Evolutionary conservation across 495 filamentous ascomycete genomes (phyloP).

Genomic region (Hyaloscypha variabilis): DNA sequence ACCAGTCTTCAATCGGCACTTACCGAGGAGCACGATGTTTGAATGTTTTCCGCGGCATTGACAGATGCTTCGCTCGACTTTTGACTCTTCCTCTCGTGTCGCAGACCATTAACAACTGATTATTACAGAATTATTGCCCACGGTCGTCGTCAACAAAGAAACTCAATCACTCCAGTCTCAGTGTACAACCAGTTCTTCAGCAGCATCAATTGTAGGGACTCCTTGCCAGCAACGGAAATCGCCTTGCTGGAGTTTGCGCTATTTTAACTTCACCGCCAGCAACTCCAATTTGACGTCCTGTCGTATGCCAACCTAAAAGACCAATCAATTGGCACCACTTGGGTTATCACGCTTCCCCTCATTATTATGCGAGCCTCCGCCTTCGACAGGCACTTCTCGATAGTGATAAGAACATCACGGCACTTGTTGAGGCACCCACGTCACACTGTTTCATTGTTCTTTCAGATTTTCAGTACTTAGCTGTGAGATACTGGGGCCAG

Average conservation of each 20-base stretch:
- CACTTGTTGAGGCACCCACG: background rate
- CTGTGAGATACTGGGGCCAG: background rate
- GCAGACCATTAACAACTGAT: too few relatives aligned
- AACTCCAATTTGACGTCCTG: background rate
- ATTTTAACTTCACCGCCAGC: background rate
- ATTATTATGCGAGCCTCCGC: background rate
- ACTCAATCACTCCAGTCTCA: background rate
- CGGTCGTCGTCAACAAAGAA: background rate
- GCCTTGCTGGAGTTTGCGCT: background rate
- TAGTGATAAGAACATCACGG: background rate
- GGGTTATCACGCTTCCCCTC: background rate
- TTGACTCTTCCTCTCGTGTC: too few relatives aligned
- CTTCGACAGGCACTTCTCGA: background rate
- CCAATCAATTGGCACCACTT: background rate
- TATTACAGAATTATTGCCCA: too few relatives aligned
- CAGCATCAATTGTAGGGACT: background rate
- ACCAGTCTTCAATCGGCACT: background rate
- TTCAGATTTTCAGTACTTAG: background rate
- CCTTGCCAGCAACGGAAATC: background rate
- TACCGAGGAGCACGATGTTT: background rate
- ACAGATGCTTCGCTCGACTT: background rate
- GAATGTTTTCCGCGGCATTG: background rate
- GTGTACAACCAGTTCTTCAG: background rate
- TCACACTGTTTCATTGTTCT: background rate
- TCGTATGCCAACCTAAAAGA: background rate